Evolutionary conservation across 1,139 yeast genomes (phyloP).

Genomic region (Scheffersomyces parashehatae): DNA sequence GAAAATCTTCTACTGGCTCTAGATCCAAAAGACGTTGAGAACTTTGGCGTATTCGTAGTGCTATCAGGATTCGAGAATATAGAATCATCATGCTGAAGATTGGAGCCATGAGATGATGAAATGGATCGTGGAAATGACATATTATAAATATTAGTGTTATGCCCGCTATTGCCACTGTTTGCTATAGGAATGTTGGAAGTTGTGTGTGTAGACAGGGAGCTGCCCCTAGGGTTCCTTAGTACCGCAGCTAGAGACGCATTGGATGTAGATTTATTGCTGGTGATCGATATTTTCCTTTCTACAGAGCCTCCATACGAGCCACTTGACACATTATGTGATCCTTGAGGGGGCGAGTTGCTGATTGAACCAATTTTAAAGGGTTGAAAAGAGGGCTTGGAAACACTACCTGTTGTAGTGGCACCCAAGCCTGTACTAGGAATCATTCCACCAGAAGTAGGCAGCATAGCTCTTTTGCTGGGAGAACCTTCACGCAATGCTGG

Average conservation of each 20-base stretch:
- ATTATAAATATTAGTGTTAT: constrained; percentile 9
- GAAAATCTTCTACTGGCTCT: constrained; percentile 48
- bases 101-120: constrained; percentile 43
- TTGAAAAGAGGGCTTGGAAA: constrained; percentile 42
- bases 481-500: constrained; percentile 5
- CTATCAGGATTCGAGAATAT: constrained; percentile 25
- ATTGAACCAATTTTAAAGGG: constrained; percentile 66
- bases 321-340: constrained; percentile 21
- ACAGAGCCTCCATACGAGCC: constrained; percentile 22
- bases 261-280: constrained; percentile 52
- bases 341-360: constrained; percentile 48
- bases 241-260: constrained; percentile 57
- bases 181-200: constrained; percentile 32
- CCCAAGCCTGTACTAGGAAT: too few species aligned
- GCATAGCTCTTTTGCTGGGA: constrained; percentile 11
- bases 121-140: constrained; percentile 39
- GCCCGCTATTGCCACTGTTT: constrained; percentile 9
- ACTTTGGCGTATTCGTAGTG: constrained; percentile 39
- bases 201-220: constrained; percentile 29
- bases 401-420: constrained; percentile 2
- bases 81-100: constrained; percentile 24
- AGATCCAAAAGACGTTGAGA: constrained; percentile 59
- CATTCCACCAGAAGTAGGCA: constrained; percentile 15
- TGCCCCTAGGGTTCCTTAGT: constrained; percentile 47
- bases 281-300: constrained; percentile 45